Conservation (phyloP, 352 stramenopile genomes). For the Phytophthora constricta region DNA sequence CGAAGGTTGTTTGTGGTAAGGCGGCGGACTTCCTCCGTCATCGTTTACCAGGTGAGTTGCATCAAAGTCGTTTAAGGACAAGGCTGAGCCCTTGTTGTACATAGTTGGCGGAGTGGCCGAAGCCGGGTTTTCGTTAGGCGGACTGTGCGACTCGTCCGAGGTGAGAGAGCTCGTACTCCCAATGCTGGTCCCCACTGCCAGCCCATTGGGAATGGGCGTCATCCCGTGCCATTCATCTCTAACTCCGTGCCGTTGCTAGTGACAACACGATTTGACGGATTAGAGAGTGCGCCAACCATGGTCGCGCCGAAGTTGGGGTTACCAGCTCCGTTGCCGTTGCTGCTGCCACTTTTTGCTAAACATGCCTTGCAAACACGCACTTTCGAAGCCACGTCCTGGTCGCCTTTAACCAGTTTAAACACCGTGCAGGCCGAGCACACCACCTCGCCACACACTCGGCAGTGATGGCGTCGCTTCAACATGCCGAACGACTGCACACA, state of each 20-base stretch:
- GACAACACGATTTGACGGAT: constrained; percentile 19
- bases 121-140: constrained; percentile 40
- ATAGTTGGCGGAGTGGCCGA: constrained; percentile 29
- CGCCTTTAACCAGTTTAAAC: constrained; percentile 74
- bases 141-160: constrained; percentile 57
- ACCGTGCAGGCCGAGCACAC: constrained; percentile 82
- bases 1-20: constrained; percentile 28
- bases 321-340: not conserved
- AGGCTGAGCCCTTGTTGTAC: constrained; percentile 41
- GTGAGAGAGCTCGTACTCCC: constrained; percentile 58
- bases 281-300: constrained; percentile 27
- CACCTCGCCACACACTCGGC: constrained; percentile 87
- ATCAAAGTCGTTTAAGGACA: constrained; percentile 63
- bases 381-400: constrained; percentile 56
- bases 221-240: constrained; percentile 26
- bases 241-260: constrained; percentile 43
- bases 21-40: constrained; percentile 35
- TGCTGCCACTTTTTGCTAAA: constrained; percentile 63
- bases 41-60: constrained; percentile 39
- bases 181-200: constrained; percentile 34
- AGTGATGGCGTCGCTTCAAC: constrained; percentile 88
- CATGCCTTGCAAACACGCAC: constrained; percentile 85
- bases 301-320: constrained; percentile 32
- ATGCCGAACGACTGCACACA: constrained; percentile 82
- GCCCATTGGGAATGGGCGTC: constrained; percentile 16